These are phyloP conservation scores for Blastomyces emzantsi DNA, from an alignment of 2,329 filamentous ascomycete genomes.

Conservation along the genomic window DNA sequence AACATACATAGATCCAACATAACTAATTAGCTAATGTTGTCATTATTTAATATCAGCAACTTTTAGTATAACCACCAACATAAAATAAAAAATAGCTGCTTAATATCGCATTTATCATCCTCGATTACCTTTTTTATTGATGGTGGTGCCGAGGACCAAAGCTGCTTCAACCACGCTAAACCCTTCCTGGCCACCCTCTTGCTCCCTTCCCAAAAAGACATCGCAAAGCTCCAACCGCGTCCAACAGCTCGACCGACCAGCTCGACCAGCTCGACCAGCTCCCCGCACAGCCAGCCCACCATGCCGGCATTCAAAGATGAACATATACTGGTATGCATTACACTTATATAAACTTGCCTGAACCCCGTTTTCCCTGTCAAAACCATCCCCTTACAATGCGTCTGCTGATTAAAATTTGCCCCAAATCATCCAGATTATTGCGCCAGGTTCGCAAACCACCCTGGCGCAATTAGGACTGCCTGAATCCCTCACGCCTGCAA, in stretches of 20 bases:
- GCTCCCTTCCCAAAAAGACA: not conserved
- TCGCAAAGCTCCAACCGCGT: not conserved
- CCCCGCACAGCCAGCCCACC: constrained; percentile 12
- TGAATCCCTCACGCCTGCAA: constrained; percentile 86
- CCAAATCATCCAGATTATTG: constrained; percentile 37
- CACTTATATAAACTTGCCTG: not conserved
- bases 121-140: too few relatives aligned
- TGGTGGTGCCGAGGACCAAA: too few relatives aligned
- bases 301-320: constrained; percentile 48
- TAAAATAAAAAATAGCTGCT: too few relatives aligned
- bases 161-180: not conserved
- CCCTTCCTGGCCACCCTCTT: not conserved
- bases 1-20: too few relatives aligned
- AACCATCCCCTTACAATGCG: not conserved
- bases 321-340: constrained; percentile 39
- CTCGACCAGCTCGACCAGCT: not conserved
- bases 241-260: not conserved
- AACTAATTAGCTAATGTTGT: too few relatives aligned
- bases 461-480: constrained; percentile 83
- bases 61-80: too few relatives aligned
- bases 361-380: not conserved
- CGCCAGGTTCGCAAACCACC: constrained; percentile 72
- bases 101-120: too few relatives aligned
- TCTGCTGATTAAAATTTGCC: not conserved
- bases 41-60: too few relatives aligned